phyloP scores from a whole-genome alignment of 129 eudicot species.

The Lonicera japonica region DNA sequence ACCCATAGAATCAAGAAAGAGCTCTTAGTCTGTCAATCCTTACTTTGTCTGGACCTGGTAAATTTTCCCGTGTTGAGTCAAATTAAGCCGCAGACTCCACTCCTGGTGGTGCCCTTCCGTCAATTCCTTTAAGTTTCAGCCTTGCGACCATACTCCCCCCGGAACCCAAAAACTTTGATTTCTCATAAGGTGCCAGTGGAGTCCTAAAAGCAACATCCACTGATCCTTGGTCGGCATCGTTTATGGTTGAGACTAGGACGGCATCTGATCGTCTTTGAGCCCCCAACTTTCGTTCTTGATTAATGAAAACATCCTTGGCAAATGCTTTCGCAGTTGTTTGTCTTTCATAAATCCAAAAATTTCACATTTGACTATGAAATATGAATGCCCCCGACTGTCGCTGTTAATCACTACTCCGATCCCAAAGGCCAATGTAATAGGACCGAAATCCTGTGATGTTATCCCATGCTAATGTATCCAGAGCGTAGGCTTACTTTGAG shows the following conservation, averaged over 20 bases:
- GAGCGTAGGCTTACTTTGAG: conserved; percentile 36
- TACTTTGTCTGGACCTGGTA: too few species aligned
- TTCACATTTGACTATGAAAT: conserved; percentile 32
- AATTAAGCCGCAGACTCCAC: too few species aligned
- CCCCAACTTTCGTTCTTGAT: conserved; percentile 23
- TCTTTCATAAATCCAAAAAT: conserved; percentile 42
- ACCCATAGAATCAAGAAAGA: too few species aligned
- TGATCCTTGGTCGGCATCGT: conserved; percentile 16
- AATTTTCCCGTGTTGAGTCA: too few species aligned
- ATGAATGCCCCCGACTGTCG: conserved; percentile 28
- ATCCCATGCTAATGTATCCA: conserved; percentile 28
- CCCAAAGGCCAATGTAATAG: conserved; percentile 27
- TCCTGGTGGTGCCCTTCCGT: too few species aligned
- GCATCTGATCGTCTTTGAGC: conserved; percentile 10
- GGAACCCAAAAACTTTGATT: conserved; percentile 22
- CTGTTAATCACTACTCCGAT: conserved; percentile 32
- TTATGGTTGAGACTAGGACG: conserved; percentile 18
- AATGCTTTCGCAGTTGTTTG: conserved; percentile 33
- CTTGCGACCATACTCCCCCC: conserved; percentile 20
- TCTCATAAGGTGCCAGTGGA: conserved; percentile 22
- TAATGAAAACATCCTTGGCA: conserved; percentile 35
- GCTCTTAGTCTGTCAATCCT: too few species aligned
- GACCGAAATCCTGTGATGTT: conserved; percentile 30
- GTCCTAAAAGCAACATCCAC: conserved; percentile 16
- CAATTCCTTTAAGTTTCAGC: too few species aligned